Evolutionary conservation across 805 yeast genomes (phyloP), one percentile per base, ranked within the genome.

Genomic region (Torulaspora gathmanii): DNA sequence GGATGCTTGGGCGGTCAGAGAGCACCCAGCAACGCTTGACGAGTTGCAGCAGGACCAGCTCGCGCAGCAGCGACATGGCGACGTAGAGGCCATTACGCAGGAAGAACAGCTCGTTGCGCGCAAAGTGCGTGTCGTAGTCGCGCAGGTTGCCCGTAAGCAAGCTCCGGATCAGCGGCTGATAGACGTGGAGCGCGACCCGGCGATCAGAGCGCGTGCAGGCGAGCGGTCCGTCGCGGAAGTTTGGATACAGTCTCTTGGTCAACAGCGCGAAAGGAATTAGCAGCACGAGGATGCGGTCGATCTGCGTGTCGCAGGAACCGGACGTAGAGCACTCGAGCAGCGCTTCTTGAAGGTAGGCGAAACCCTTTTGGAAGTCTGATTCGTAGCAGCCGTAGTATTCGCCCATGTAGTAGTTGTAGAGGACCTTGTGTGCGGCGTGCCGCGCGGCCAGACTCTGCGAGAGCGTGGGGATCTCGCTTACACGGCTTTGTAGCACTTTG

Each of bases 381-480:
- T 82, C 84, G 42, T 52, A 51, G 55, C 83, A 82, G 33, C 83
- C 76, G 40, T 79, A 73, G 42, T 85, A 70, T 11, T 82, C 71
- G 2, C 90, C 87, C 57, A 80, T 73, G 64, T 80, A 86, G 65
- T 84, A 89, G 39, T 79, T 67, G 61, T 79, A 86, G 1, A 78
- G 73, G 30, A 82, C 77, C 3, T 78, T 70, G 40, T 82, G 83
- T 0, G 77, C 60, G 41, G 70, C 72, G n/a, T 75, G 74, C 12
- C 70, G 71, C 6, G 35, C 42, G 5, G 49, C 53, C n/a, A 49
- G 36, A 23, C 49, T 41, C 17, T 52, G 37, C 7, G 43, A 28
- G 13, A 51, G 38, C 9, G 40, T 28, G 3, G 57, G 53, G 19
- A 53, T 29, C 15, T 49, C 55, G 25, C 33, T 40, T 5, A 37